Percentiles rank a stretch among this genome's conserved stretches.
Evolutionary conservation across 768 basidiomycete genomes (phyloP).

Genomic region (Termitomyces sp.): DNA sequence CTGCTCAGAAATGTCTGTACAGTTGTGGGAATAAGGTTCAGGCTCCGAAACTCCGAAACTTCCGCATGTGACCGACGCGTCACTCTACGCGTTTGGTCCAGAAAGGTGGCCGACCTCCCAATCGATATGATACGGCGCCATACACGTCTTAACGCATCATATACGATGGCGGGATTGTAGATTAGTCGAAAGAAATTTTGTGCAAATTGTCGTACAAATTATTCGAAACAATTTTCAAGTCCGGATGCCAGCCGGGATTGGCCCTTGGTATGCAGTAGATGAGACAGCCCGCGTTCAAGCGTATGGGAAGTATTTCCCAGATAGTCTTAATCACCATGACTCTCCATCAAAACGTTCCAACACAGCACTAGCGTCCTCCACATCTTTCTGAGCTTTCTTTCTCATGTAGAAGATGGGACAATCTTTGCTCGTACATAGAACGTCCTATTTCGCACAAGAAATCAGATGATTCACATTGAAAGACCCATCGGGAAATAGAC

Average conservation of each 20-base stretch:
- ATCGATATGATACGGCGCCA: neutral
- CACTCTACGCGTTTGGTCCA: neutral
- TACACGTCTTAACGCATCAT: neutral
- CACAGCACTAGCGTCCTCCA: conserved; percentile 74
- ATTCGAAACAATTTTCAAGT: neutral
- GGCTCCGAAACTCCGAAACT: conserved; percentile 19
- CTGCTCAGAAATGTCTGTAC: conserved; percentile 17
- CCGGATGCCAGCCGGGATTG: neutral
- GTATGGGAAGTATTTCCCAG: neutral
- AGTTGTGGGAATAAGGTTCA: conserved; percentile 26
- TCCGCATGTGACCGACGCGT: conserved; percentile 2
- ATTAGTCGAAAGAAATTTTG: neutral
- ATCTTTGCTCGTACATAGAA: conserved; percentile 93
- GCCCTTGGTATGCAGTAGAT: neutral
- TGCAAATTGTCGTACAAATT: neutral
- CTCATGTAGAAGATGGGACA: conserved; percentile 99
- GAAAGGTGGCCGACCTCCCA: neutral
- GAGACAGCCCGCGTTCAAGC: neutral
- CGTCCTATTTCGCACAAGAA: conserved; percentile 54
- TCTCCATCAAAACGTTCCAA: conserved; percentile 84
- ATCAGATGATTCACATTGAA: neutral
- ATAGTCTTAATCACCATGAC: conserved; percentile 46
- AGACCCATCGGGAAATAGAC: conserved; percentile 2
- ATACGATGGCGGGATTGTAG: neutral
- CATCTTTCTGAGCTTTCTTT: conserved; percentile 98